Conservation (phyloP, 306 rosid species). For the Cicer yamashitae region DNA sequence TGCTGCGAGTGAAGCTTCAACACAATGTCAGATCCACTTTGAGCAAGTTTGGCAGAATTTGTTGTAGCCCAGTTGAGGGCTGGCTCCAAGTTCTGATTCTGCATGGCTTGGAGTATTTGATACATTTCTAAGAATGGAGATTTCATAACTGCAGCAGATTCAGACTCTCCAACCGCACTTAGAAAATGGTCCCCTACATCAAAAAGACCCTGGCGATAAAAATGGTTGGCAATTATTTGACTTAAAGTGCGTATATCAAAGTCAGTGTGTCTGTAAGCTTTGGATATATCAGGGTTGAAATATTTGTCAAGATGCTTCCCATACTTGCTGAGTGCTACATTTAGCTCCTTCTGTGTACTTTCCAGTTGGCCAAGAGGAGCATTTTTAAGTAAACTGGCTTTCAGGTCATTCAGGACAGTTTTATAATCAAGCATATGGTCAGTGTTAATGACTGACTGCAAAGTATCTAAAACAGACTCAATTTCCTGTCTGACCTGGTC, state of each 20-base stretch:
- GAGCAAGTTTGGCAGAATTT: conserved; percentile 66
- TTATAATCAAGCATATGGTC: conserved; percentile 40
- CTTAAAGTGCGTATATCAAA: conserved; percentile 67
- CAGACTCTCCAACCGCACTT: conserved; percentile 65
- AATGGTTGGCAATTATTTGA: conserved; percentile 80
- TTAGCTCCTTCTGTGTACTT: conserved; percentile 80
- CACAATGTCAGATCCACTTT: conserved; percentile 71
- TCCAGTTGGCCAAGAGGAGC: conserved; percentile 72
- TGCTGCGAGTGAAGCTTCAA: conserved; percentile 82
- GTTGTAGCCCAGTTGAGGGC: conserved; percentile 82
- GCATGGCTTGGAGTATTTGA: conserved; percentile 78
- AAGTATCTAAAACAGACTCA: conserved; percentile 59
- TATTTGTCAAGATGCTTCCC: conserved; percentile 79
- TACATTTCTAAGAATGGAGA: conserved; percentile 80
- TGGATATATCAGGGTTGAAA: conserved; percentile 85
- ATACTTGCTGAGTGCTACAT: conserved; percentile 76
- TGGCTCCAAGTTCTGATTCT: conserved; percentile 68
- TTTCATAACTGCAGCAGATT: conserved; percentile 65
- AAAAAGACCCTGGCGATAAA: conserved; percentile 81
- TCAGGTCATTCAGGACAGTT: conserved; percentile 63
- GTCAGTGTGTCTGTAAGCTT: conserved; percentile 81
- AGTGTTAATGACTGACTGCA: conserved; percentile 56
- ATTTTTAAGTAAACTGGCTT: conserved; percentile 59
- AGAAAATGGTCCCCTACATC: conserved; percentile 80
- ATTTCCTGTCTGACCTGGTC: conserved; percentile 72